Conservation (phyloP, 2,329 filamentous ascomycete species). For the Neonectria coccinea region DNA sequence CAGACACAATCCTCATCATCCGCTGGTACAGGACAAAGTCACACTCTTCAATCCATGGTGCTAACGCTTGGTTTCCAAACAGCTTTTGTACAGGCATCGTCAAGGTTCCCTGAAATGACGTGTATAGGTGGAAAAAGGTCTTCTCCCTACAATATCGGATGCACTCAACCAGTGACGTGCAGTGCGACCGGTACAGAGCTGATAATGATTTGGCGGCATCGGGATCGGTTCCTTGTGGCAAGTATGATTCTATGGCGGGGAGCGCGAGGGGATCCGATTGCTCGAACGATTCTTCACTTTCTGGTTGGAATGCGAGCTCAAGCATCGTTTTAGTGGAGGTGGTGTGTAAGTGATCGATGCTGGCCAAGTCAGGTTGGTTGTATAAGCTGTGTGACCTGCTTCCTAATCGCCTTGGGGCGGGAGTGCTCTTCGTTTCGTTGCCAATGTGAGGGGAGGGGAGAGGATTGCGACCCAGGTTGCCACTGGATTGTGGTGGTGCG, state of each 20-base stretch:
- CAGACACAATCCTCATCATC: constrained; percentile 92
- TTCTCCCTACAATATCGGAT: constrained; percentile 97
- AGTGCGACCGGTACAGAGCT: constrained; percentile 92
- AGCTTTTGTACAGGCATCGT: constrained; percentile 97
- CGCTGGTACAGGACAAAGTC: constrained; percentile 97
- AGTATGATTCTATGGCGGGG: constrained; percentile 86
- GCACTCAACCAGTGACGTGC: constrained; percentile 93
- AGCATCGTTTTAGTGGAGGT: constrained; percentile 69
- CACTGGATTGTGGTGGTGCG: constrained; percentile 48
- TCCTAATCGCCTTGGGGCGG: constrained; percentile 27
- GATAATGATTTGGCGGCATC: constrained; percentile 88
- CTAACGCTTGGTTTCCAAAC: constrained; percentile 82
- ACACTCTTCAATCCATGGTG: constrained; percentile 94
- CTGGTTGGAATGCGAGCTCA: constrained; percentile 70
- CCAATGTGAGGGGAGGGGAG: constrained; percentile 48
- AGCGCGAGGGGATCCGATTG: constrained; percentile 80
- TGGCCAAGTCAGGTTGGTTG: constrained; percentile 67
- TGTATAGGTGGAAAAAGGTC: constrained; percentile 94
- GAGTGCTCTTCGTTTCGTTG: constrained; percentile 35
- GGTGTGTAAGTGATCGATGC: constrained; percentile 69
- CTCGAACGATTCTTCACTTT: constrained; percentile 61
- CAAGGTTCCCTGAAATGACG: constrained; percentile 93
- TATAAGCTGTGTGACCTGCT: constrained; percentile 63
- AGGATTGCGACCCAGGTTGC: constrained; percentile 44
- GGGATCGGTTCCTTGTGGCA: constrained; percentile 83